These are phyloP conservation scores for Symbiodinium natans DNA, from an alignment of 73 alveolate genomes.

Conservation along the genomic window DNA sequence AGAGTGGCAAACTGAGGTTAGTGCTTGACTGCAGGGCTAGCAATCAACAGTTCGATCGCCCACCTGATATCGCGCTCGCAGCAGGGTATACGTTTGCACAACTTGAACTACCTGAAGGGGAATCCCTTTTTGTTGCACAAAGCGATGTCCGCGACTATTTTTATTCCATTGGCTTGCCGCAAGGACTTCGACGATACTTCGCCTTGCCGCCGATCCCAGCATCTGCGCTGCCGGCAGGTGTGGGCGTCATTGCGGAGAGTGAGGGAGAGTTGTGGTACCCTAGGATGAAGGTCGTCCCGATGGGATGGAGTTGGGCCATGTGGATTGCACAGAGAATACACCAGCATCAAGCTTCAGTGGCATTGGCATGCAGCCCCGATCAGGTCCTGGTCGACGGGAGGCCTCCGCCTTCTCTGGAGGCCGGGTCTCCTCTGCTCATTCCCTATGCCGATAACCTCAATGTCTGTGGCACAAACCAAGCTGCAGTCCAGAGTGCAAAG, in stretches of 20 bases:
- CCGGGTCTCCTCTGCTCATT: not conserved
- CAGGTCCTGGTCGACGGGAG: not conserved
- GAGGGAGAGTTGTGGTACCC: not conserved
- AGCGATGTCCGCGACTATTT: conserved; percentile 40
- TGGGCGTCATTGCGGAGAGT: not conserved
- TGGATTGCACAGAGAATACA: not conserved
- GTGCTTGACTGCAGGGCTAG: conserved; percentile 2
- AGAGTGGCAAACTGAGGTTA: not conserved
- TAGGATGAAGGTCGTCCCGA: not conserved
- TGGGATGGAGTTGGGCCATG: conserved; percentile 64
- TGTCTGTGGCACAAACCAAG: not conserved
- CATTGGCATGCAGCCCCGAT: not conserved
- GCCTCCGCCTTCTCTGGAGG: conserved; percentile 24
- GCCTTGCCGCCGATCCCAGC: not conserved
- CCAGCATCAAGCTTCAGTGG: not conserved
- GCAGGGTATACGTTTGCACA: conserved; percentile 16
- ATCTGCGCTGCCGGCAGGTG: not conserved
- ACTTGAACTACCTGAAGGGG: not conserved
- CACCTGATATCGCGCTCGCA: not conserved
- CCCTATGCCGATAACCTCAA: conserved; percentile 54
- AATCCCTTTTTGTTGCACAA: not conserved
- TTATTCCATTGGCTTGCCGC: not conserved
- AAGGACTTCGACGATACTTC: not conserved
- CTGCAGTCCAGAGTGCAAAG: not conserved
- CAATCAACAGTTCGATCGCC: not conserved